A percentile compares a stretch with the other conserved stretches of the same genome.
These are phyloP conservation scores for Sclerotinia nivalis DNA, from an alignment of 2,329 filamentous ascomycete genomes.

Conservation along the genomic window DNA sequence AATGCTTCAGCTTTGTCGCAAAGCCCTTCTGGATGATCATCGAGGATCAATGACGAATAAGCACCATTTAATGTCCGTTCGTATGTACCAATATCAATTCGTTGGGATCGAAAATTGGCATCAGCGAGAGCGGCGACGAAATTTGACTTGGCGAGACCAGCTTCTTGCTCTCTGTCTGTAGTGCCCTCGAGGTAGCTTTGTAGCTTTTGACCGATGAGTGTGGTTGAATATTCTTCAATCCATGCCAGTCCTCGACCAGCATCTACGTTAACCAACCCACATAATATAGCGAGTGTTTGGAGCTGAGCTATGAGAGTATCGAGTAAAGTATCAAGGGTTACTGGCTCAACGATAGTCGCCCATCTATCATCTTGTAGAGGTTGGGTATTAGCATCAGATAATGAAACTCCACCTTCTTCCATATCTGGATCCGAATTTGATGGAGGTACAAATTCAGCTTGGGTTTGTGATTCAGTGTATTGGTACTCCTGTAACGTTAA, in stretches of 20 bases:
- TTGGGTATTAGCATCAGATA: constrained; percentile 23
- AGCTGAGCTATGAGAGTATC: constrained; percentile 69
- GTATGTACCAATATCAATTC: constrained; percentile 55
- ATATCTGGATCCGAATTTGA: constrained; percentile 40
- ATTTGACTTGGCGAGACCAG: constrained; percentile 53
- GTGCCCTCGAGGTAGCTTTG: constrained; percentile 49
- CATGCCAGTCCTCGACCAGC: constrained; percentile 51
- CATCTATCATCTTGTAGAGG: constrained; percentile 26
- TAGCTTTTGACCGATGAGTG: constrained; percentile 55
- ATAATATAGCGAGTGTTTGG: constrained; percentile 48
- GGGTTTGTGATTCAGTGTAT: constrained; percentile 47
- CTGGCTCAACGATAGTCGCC: constrained; percentile 65
- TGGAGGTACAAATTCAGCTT: constrained; percentile 31
- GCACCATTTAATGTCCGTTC: constrained; percentile 41
- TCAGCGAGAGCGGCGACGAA: constrained; percentile 59
- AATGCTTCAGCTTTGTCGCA: constrained; percentile 59
- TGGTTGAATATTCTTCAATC: constrained; percentile 56
- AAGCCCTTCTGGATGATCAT: constrained; percentile 45
- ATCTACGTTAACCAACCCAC: constrained; percentile 42
- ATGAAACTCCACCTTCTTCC: constrained; percentile 41
- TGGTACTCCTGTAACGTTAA: constrained; percentile 53
- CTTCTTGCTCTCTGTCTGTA: constrained; percentile 50
- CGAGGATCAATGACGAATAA: constrained; percentile 24
- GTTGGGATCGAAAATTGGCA: constrained; percentile 54
- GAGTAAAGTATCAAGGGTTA: constrained; percentile 63